Evolutionary conservation across 2,329 filamentous ascomycete species (phyloP).

Genomic region (Alternaria metachromatica): DNA sequence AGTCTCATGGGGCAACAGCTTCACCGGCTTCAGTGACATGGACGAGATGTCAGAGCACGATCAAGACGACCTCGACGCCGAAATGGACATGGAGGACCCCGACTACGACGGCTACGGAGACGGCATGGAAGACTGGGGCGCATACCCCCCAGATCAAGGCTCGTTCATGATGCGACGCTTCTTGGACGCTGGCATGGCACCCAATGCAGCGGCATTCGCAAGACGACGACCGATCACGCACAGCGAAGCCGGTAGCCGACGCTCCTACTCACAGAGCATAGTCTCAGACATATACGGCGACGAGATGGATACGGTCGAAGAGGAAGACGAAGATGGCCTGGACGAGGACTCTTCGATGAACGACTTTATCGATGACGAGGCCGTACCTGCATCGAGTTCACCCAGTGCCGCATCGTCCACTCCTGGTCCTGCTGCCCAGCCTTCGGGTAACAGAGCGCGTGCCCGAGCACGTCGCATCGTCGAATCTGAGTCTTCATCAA

Average conservation of each 20-base stretch:
- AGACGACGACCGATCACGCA: constrained; percentile 48
- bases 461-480: constrained; percentile 45
- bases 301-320: constrained; percentile 52
- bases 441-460: constrained; percentile 27
- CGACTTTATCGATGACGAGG: constrained; percentile 51
- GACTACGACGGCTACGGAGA: constrained; percentile 45
- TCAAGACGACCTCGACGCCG: constrained; percentile 49
- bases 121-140: constrained; percentile 38
- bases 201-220: constrained; percentile 24
- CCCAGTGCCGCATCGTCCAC: constrained; percentile 38
- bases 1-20: constrained; percentile 47
- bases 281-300: constrained; percentile 49
- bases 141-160: constrained; percentile 37
- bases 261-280: constrained; percentile 51
- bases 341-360: constrained; percentile 52
- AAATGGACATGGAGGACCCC: constrained; percentile 51
- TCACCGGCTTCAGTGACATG: constrained; percentile 55
- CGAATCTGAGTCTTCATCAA: constrained; percentile 49
- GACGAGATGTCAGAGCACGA: constrained; percentile 52
- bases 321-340: constrained; percentile 51
- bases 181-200: constrained; percentile 36
- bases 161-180: constrained; percentile 46
- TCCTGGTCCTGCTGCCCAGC: constrained; percentile 39
- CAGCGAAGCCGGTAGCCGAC: constrained; percentile 51
- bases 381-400: constrained; percentile 29